Evolutionary conservation across 2,329 filamentous ascomycete species (phyloP).

Genomic region (Colletotrichum gloeosporioides): DNA sequence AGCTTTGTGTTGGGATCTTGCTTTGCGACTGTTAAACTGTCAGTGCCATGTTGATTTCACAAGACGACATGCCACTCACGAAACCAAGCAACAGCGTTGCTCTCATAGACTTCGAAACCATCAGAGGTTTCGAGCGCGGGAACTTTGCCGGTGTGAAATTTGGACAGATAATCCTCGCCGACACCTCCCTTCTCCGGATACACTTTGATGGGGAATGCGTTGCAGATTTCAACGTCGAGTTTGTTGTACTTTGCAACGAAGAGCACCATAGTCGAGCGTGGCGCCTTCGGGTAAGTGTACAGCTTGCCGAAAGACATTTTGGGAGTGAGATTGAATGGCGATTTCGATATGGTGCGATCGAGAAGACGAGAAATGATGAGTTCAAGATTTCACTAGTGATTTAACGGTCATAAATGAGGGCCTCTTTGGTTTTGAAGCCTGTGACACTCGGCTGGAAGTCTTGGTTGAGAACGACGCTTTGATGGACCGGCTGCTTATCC

Average conservation of each 20-base stretch:
- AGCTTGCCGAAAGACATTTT: conserved; percentile 2
- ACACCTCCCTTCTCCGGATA: neutral
- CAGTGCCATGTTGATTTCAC: neutral
- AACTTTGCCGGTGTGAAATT: neutral
- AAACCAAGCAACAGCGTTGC: neutral
- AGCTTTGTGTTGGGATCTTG: neutral
- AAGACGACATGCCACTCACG: neutral
- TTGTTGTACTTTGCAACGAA: neutral
- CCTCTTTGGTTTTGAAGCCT: neutral
- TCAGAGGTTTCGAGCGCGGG: neutral
- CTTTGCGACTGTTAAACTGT: neutral
- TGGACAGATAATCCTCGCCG: neutral
- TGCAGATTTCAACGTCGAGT: neutral
- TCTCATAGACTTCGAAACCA: neutral
- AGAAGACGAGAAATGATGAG: neutral
- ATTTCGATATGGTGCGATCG: neutral
- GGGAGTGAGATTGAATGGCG: neutral
- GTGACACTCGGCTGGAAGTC: neutral
- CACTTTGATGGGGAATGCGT: neutral
- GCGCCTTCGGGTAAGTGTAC: neutral
- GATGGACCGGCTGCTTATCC: neutral
- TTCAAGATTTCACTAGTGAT: neutral
- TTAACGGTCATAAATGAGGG: neutral
- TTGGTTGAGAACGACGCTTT: neutral
- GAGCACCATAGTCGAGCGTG: neutral